A percentile compares a stretch with the other conserved stretches of the same genome.
Evolutionary conservation across 2,329 filamentous ascomycete genomes (phyloP).

Genomic region (Ceratocystis colombiana): DNA sequence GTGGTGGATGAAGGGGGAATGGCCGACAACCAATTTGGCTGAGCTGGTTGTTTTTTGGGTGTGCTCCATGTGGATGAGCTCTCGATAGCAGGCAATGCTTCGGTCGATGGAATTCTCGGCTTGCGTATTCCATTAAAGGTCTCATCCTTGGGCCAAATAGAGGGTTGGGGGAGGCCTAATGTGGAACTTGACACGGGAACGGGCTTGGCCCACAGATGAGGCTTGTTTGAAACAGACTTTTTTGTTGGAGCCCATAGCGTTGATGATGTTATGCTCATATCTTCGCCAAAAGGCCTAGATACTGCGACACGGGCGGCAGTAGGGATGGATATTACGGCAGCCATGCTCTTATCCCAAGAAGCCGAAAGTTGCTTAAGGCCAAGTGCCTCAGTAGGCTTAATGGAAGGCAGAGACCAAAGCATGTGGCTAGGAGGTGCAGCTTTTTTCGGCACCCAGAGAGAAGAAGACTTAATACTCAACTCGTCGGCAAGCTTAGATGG

Average conservation of each 20-base stretch:
- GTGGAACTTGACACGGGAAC: not conserved
- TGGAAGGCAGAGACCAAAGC: constrained; percentile 18
- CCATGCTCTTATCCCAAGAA: constrained; percentile 25
- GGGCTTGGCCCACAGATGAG: constrained; percentile 17
- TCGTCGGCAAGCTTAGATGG: not conserved
- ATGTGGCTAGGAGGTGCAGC: not conserved
- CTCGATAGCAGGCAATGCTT: not conserved
- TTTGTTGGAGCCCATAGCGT: constrained; percentile 20
- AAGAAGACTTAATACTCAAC: constrained; percentile 29
- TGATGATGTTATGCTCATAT: constrained; percentile 17
- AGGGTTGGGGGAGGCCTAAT: constrained; percentile 33
- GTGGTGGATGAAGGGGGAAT: not conserved
- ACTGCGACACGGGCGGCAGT: constrained; percentile 3
- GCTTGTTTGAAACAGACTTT: not conserved
- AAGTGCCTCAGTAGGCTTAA: not conserved
- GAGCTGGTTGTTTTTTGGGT: not conserved
- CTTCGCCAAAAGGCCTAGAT: constrained; percentile 5
- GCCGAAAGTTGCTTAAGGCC: constrained; percentile 21
- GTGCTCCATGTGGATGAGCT: constrained; percentile 14
- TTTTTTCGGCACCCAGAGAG: constrained; percentile 19
- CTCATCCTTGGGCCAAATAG: constrained; percentile 27
- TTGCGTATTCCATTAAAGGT: constrained; percentile 13
- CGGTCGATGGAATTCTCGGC: constrained; percentile 18
- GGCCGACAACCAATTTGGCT: not conserved
- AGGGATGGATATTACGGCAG: not conserved